phyloP scores from a whole-genome alignment of 768 basidiomycete species.

The Galerina marginata region DNA sequence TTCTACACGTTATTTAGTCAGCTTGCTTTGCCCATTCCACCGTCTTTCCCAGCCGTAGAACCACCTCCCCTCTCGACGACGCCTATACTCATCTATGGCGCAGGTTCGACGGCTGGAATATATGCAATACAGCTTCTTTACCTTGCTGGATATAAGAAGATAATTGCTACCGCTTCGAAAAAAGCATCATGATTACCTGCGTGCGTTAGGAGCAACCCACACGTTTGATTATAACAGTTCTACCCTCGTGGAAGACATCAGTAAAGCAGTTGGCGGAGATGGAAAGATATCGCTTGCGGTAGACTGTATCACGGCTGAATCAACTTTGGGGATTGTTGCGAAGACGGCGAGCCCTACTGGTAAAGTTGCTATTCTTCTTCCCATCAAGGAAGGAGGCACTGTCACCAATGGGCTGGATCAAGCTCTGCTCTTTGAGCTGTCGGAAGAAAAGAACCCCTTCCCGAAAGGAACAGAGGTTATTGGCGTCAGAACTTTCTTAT shows the following conservation, averaged over 20 bases:
- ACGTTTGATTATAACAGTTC: constrained; percentile 47
- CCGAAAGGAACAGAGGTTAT: constrained; percentile 38
- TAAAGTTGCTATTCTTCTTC: constrained; percentile 48
- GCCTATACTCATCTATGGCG: constrained; percentile 52
- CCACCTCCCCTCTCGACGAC: constrained; percentile 34
- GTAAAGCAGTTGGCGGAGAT: constrained; percentile 36
- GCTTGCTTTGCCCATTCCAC: constrained; percentile 40
- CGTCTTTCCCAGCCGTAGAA: constrained; percentile 33
- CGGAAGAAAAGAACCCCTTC: constrained; percentile 43
- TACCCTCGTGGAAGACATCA: constrained; percentile 40
- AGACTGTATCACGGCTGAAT: constrained; percentile 44
- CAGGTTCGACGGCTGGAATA: constrained; percentile 44
- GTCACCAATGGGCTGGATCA: constrained; percentile 35
- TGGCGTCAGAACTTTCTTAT: constrained; percentile 47
- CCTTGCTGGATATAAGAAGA: constrained; percentile 47
- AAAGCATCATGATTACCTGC: constrained; percentile 43
- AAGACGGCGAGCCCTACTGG: constrained; percentile 43
- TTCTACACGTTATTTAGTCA: constrained; percentile 47
- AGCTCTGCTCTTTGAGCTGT: constrained; percentile 38
- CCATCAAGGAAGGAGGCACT: constrained; percentile 50
- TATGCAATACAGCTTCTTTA: constrained; percentile 45
- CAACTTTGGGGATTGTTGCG: constrained; percentile 41
- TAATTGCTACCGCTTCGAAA: constrained; percentile 48
- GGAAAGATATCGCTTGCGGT: constrained; percentile 39
- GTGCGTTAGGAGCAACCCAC: constrained; percentile 43